A percentile compares a stretch with the other conserved stretches of the same genome.
Conservation (phyloP, 2,329 filamentous ascomycete species). For the Cladosporium sp. region DNA sequence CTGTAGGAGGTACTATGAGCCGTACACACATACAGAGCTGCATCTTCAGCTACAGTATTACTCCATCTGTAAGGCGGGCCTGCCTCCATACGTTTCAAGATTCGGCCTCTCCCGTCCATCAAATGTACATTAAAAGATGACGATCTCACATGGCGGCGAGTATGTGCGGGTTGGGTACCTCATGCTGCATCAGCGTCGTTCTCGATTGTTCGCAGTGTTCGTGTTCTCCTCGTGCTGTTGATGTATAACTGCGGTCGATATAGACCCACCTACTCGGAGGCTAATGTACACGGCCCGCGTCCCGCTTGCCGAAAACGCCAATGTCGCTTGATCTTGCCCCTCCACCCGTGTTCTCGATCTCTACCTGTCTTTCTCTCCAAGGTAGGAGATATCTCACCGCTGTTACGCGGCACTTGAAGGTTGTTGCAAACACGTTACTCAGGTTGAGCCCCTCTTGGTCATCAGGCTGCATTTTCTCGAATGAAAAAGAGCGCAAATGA, state of each 20-base stretch:
- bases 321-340: neutral
- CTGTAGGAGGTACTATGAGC: neutral
- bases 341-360: neutral
- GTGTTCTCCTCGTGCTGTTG: neutral
- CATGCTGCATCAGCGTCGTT: neutral
- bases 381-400: neutral
- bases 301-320: neutral
- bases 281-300: neutral
- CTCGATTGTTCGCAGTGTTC: neutral
- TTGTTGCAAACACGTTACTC: neutral
- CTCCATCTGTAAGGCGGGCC: neutral
- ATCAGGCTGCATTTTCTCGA: neutral
- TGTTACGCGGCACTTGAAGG: neutral
- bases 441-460: too few species aligned
- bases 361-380: neutral
- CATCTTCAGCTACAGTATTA: neutral
- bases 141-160: neutral
- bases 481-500: neutral
- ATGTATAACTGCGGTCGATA: constrained; percentile 1
- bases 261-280: neutral
- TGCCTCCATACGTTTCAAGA: neutral
- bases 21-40: too few species aligned
- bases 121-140: neutral
- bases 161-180: too few species aligned
- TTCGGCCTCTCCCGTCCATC: neutral